Evolutionary conservation across 2,329 filamentous ascomycete genomes (phyloP).

Genomic region (Pseudogymnoascus sp.): DNA sequence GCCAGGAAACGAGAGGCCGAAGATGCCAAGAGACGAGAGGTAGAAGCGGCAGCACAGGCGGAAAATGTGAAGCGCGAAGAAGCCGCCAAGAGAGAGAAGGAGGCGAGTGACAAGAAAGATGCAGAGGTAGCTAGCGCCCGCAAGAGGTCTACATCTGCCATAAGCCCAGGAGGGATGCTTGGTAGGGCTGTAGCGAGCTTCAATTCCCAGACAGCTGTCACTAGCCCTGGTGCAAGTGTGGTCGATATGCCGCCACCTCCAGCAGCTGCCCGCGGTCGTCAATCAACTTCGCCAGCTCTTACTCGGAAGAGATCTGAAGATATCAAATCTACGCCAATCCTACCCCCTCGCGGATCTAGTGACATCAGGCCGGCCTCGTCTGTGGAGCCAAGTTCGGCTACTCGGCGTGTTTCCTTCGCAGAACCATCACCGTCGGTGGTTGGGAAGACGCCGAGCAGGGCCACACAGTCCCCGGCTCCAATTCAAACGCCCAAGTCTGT

Average conservation of each 20-base stretch:
- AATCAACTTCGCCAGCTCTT: neutral
- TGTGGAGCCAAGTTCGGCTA: neutral
- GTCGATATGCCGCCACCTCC: neutral
- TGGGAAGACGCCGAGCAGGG: neutral
- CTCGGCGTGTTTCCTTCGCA: neutral
- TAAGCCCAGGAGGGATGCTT: neutral
- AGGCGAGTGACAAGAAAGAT: neutral
- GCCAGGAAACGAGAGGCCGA: neutral
- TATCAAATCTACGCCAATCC: neutral
- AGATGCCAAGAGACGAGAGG: neutral
- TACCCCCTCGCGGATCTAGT: neutral
- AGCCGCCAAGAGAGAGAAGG: neutral
- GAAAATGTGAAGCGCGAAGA: neutral
- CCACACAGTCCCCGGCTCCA: neutral
- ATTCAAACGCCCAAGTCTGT: neutral
- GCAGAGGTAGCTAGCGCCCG: neutral
- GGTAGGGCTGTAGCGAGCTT: neutral
- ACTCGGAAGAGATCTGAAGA: neutral
- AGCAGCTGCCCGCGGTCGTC: neutral
- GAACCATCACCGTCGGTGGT: neutral
- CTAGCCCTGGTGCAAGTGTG: neutral
- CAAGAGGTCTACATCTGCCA: neutral
- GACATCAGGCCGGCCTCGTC: neutral
- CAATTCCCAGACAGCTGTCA: neutral
- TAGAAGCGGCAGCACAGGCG: neutral